A percentile compares a stretch with the other conserved stretches of the same genome.
phyloP scores from a whole-genome alignment of 768 basidiomycete species.

The Suillus weaverae region DNA sequence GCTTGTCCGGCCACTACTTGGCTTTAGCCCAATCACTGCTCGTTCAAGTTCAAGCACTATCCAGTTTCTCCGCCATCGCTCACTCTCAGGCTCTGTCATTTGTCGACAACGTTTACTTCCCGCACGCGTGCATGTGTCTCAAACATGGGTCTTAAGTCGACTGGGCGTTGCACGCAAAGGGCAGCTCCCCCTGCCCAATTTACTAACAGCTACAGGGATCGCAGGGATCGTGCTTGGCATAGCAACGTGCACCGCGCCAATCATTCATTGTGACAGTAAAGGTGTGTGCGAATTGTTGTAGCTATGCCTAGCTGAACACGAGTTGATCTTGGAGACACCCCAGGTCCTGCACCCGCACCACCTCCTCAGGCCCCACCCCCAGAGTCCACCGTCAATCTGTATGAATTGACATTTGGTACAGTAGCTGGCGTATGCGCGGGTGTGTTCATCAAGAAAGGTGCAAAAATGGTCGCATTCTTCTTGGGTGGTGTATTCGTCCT shows the following conservation, averaged over 20 bases:
- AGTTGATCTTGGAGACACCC: constrained; percentile 13
- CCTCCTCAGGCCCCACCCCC: constrained; percentile 47
- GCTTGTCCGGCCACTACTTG: constrained; percentile 16
- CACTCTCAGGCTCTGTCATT: constrained; percentile 2
- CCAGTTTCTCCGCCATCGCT: background rate
- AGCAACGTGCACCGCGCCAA: constrained; percentile 34
- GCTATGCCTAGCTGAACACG: constrained; percentile 10
- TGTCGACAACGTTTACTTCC: background rate
- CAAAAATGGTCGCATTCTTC: constrained; percentile 76
- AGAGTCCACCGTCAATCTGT: constrained; percentile 70
- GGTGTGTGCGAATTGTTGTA: constrained; percentile 2
- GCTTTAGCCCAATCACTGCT: constrained; percentile 15
- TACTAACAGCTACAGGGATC: constrained; percentile 34
- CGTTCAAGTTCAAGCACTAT: constrained; percentile 10
- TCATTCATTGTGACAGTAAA: constrained; percentile 57
- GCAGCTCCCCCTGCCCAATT: constrained; percentile 17
- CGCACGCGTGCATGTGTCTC: background rate
- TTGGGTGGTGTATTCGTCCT: constrained; percentile 91
- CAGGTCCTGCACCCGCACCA: constrained; percentile 13
- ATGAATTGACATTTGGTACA: constrained; percentile 87
- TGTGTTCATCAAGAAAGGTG: constrained; percentile 94
- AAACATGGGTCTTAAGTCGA: background rate
- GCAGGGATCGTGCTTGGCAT: constrained; percentile 48
- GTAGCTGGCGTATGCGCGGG: constrained; percentile 88
- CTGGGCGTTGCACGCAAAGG: background rate